Base-by-base conservation (phyloP, 1,284 basidiomycete genomes). In the Boletus nobilissimus region DNA sequence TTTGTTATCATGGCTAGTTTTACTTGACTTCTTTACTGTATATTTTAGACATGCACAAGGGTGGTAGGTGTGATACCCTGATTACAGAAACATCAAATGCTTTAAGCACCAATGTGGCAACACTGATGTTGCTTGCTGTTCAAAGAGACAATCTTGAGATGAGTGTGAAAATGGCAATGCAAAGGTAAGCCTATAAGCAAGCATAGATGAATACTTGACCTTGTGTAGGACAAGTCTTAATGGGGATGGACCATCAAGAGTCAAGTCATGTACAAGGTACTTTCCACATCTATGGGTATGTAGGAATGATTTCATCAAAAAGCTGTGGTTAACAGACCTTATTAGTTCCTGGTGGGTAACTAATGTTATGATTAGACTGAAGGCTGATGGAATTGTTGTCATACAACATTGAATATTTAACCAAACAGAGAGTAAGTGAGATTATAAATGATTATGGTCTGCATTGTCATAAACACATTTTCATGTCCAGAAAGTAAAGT, bases 231-330 rank as follows among this genome's bases (percentile, higher is more conserved):
- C 40, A 18, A 34, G 22, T 3, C 67, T 51, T 26, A 0, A 51
- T 29, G 13, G 26, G 7, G 26, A 38, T 68, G 24, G 10, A 51
- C 5, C 29, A 29, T 6, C 36, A 10, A 34, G 32, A 26, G 8
- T 68, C 34, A 38, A 14, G 14, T 3, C 34, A n/a, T 54, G 66
- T 5, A 22, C 6, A 4, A n/a, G 9, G 14, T 69, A 39, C 29
- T 69, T 69, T 54, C 68, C 68, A 51, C 24, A 36, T 8, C 18
- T 69, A 14, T 69, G 67, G 67, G 67, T 69, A 40, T n/a, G 64
- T 40, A 32, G 13, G 5, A 51, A 29, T 29, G 24, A 26, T 51
- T 29, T 29, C 24, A 51, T 24, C 0, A 2, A 51, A 26, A 11
- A 26, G 48, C 48, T 2, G n/a, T 43, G 16, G 7, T n/a, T 65